Percentiles rank a stretch among this genome's conserved stretches.
phyloP scores from a whole-genome alignment of 2,329 filamentous ascomycete species.

The Pseudogymnoascus sp. region DNA sequence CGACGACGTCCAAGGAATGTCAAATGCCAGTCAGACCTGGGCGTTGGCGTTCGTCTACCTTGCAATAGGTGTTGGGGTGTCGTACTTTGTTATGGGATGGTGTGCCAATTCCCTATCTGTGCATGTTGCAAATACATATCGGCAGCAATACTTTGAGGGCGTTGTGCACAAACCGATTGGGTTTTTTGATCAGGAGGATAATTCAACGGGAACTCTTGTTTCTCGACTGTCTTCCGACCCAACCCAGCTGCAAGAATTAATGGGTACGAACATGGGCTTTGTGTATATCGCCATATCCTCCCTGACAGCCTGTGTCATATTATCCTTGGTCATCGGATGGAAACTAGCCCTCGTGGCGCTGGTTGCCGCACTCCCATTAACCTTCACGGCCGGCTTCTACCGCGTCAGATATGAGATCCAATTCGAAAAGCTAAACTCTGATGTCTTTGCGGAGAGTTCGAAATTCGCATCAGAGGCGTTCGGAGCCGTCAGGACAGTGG shows the following conservation, averaged over 20 bases:
- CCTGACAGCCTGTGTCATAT: constrained; percentile 53
- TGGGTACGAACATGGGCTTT: constrained; percentile 43
- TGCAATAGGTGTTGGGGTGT: constrained; percentile 42
- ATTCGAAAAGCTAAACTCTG: constrained; percentile 48
- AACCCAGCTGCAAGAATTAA: constrained; percentile 40
- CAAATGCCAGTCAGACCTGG: constrained; percentile 33
- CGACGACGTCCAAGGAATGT: constrained; percentile 15
- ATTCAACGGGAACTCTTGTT: constrained; percentile 40
- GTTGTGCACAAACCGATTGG: constrained; percentile 35
- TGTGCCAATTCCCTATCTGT: constrained; percentile 33
- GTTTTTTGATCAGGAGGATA: constrained; percentile 37
- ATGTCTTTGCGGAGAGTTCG: constrained; percentile 51
- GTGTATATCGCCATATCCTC: constrained; percentile 56
- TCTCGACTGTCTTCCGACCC: constrained; percentile 40
- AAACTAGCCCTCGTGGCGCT: constrained; percentile 62
- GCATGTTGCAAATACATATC: constrained; percentile 30
- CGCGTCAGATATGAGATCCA: constrained; percentile 46
- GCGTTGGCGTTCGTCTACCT: constrained; percentile 57
- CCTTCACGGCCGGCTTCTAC: constrained; percentile 38
- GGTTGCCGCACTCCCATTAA: constrained; percentile 47
- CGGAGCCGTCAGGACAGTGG: constrained; percentile 52
- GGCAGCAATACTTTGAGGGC: constrained; percentile 37
- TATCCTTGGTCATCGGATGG: constrained; percentile 68
- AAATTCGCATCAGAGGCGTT: constrained; percentile 57
- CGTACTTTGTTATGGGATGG: constrained; percentile 43